Evolutionary conservation across 352 stramenopile genomes (phyloP).

Genomic region (Phytophthora multivora): DNA sequence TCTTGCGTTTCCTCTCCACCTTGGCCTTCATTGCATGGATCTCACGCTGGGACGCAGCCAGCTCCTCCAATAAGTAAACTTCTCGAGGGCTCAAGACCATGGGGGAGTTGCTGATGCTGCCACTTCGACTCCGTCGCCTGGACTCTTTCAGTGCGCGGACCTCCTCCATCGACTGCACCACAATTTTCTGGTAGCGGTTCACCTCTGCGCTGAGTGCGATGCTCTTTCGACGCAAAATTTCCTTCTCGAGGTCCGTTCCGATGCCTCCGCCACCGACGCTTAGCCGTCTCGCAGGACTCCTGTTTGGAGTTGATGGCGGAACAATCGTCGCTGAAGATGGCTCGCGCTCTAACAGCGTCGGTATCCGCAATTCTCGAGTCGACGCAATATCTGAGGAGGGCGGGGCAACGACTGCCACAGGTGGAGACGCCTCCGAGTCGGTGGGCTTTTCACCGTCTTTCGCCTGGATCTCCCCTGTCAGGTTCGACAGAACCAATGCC

Average conservation of each 20-base stretch:
- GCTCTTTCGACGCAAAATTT: conserved; percentile 43
- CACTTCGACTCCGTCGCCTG: conserved; percentile 31
- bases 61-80: conserved; percentile 41
- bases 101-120: conserved; percentile 20
- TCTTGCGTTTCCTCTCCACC: conserved; percentile 23
- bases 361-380: neutral
- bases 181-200: conserved; percentile 47
- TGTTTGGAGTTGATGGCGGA: conserved; percentile 20
- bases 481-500: conserved; percentile 14
- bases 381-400: conserved; percentile 1
- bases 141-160: conserved; percentile 42
- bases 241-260: conserved; percentile 37
- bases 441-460: conserved; percentile 7
- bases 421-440: neutral
- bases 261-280: conserved; percentile 8
- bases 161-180: conserved; percentile 48
- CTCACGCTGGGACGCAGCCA: conserved; percentile 31
- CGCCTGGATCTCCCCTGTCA: conserved; percentile 6
- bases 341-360: conserved; percentile 5
- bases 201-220: conserved; percentile 40
- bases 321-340: conserved; percentile 1
- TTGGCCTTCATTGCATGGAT: conserved; percentile 30
- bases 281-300: conserved; percentile 5
- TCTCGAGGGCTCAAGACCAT: conserved; percentile 30
- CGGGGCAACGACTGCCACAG: neutral